These are phyloP conservation scores for Penicillium oxalicum DNA, from an alignment of 2,329 filamentous ascomycete species.

Conservation along the genomic window DNA sequence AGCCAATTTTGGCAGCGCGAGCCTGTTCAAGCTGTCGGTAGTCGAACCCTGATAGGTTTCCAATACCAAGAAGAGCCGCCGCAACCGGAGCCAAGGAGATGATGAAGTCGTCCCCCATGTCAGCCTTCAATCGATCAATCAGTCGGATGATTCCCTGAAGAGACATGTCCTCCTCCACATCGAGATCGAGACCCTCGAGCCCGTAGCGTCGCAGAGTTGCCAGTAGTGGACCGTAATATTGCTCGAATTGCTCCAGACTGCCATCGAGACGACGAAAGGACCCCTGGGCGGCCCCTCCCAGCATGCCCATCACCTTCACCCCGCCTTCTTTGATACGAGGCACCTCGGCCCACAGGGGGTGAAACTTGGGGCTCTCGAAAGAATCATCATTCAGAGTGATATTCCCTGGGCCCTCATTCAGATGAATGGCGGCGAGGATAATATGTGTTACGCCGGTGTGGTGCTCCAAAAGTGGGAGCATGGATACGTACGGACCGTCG, in stretches of 20 bases:
- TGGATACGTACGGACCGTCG: conserved; percentile 51
- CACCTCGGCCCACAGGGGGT: conserved; percentile 73
- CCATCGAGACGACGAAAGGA: conserved; percentile 61
- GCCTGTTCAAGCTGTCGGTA: conserved; percentile 68
- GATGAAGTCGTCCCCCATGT: conserved; percentile 54
- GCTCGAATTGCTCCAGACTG: conserved; percentile 58
- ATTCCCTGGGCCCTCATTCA: conserved; percentile 61
- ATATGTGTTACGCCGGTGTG: conserved; percentile 68
- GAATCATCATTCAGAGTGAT: conserved; percentile 76
- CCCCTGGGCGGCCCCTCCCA: conserved; percentile 77
- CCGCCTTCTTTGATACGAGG: conserved; percentile 64
- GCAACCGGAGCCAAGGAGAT: conserved; percentile 80
- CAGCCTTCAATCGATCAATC: conserved; percentile 58
- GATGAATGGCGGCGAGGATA: conserved; percentile 78
- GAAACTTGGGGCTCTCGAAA: conserved; percentile 61
- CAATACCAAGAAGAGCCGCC: conserved; percentile 59
- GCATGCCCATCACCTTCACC: conserved; percentile 76
- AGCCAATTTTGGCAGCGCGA: conserved; percentile 61
- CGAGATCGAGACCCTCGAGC: conserved; percentile 68
- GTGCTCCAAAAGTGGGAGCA: conserved; percentile 56
- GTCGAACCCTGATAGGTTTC: conserved; percentile 70
- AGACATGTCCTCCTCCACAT: conserved; percentile 72
- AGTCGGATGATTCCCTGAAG: conserved; percentile 60
- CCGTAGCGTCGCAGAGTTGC: conserved; percentile 56
- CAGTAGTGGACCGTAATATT: conserved; percentile 64